Evolutionary conservation across 306 rosid genomes (phyloP), one percentile per base, ranked within the genome.

Genomic region (Erythrophleum fordii): DNA sequence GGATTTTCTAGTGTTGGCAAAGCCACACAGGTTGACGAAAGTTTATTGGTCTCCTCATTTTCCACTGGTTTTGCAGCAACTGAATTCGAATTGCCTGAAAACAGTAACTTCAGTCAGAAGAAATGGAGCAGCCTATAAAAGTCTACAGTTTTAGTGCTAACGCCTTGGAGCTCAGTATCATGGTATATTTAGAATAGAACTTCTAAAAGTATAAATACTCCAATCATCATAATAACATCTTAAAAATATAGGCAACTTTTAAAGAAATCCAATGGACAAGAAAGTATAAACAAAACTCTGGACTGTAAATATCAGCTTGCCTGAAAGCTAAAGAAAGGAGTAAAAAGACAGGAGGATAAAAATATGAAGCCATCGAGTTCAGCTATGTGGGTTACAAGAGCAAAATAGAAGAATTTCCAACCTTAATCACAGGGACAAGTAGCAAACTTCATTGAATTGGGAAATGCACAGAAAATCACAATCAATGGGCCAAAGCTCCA

Each of bases 81-180:
- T 11, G 83, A 74, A 83, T 83, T 83, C 35, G 92, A 85, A 82
- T 81, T 83, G 82, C 89, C 92, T 86, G 89, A 73, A 81, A 79
- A 78, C 22, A 60, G 77, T 67, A 55, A 76, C 82, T 76, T 67
- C 80, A 79, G 82, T 80, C 83, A 85, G 81, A 86, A 64, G 73
- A 79, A 75, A 52, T 83, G 82, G n/a, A 69, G 69, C 53, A 48
- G 75, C 12, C 82, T 26, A 28, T 4, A 49, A 41, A 59, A 35
- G 51, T 72, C 35, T 12, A 3, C 20, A 66, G 6, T 41, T 64
- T 7, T 39, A 12, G 45, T 8, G 53, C 28, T 8, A 20, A 73
- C 11, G 14, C 20, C 62, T 74, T 69, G 44, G 8, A 49, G 66
- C 31, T 44, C 41, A 45, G 5, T 35, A 71, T 71, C 62, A 45